Base-by-base conservation (phyloP, 768 basidiomycete genomes). In the Pleurotus platypus region DNA sequence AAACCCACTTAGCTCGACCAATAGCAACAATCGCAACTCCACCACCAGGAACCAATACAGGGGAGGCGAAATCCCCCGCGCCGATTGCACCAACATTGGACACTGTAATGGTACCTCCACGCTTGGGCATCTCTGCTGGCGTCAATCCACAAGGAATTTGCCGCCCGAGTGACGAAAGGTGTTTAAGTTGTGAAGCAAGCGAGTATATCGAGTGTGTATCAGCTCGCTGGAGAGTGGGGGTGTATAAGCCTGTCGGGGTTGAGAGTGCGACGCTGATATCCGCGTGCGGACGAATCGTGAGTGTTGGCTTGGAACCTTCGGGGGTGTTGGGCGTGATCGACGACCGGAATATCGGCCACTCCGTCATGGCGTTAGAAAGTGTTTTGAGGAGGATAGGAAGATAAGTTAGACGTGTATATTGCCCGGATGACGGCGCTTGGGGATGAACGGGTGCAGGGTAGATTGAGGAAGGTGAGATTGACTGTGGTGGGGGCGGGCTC, bases 1-100 rank as follows among this genome's bases (percentile, higher is more conserved):
- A 85, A 5, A 82, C 80, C 91, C 89, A 92, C 63, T 82, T 82
- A 8, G 90, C 89, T 24, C 87, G 69, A 2, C 92, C 92, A 7
- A 94, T 74, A 2, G 89, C 92, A 1, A 90, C 90, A 57, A 94
- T 93, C 9, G 90, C 91, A 0, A 94, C 82, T 0, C 92, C 92
- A 0, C 91, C 90, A 0, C 90, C 91, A 0, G 86, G 87, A 0
- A 93, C 84, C 1, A 94, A 76, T 46, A 94, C 82, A 0, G 92
- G 92, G 12, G 78, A 75, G 5, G 92, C 90, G 57, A 73, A 78
- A 55, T 86, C 84, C 0, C 88, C 90, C 8, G 74, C 76, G 0
- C 89, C 93, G n/a, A 91, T 77, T 8, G 84, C 87, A 16, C 92
- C 93, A 6, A 95, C 78, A 63, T 94, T 95, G 45, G 85, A 87